Evolutionary conservation across 2,329 filamentous ascomycete species (phyloP), one percentile per base, ranked within the genome.

Genomic region (Aureobasidium sp.): DNA sequence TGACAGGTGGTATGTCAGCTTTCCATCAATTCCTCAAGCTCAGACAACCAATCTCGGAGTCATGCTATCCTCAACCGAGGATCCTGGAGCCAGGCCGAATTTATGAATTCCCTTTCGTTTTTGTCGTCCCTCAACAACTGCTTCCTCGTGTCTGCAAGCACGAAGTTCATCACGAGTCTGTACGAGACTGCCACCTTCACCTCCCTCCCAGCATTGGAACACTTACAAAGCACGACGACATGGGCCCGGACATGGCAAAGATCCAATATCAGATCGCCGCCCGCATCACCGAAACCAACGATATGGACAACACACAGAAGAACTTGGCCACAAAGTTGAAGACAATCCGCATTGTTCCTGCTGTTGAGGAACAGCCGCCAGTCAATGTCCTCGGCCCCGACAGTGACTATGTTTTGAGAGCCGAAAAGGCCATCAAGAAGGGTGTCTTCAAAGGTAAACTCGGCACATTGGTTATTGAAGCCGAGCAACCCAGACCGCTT

Each of bases 91-190:
- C 76, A n/a, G 77, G 76, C 11, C 71, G 70, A 56, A 72, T 69
- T 10, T 84, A 85, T 64, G 72, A 66, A 7, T 80, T 84, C 55
- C 78, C 79, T 1, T 86, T 85, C 63, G 75, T 74, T 22, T 86
- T 86, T 61, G 79, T 80, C 53, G 72, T 86, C 1, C 83, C 83
- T 0, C 71, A 77, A 29, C 75, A 76, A 16, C 68, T 86, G 3
- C 74, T 86, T 0, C 80, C 80, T 5, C 75, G 76, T 56, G 67
- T 78, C 40, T 86, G 83, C 67, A 70, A 68, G 16, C 82, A 85
- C 66, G 60, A 63, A 34, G 71, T 74, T 16, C 70, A 69, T 21
- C 76, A 77, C 56, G 67, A 72, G 22, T 71, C 77, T 32, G 69
- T 85, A 50, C 72, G 75, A 51, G 70, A 75, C 19, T 74, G 73